Percentiles rank a stretch among this genome's conserved stretches.
phyloP scores from a whole-genome alignment of 2,329 filamentous ascomycete genomes.

The Alternaria consortialis region DNA sequence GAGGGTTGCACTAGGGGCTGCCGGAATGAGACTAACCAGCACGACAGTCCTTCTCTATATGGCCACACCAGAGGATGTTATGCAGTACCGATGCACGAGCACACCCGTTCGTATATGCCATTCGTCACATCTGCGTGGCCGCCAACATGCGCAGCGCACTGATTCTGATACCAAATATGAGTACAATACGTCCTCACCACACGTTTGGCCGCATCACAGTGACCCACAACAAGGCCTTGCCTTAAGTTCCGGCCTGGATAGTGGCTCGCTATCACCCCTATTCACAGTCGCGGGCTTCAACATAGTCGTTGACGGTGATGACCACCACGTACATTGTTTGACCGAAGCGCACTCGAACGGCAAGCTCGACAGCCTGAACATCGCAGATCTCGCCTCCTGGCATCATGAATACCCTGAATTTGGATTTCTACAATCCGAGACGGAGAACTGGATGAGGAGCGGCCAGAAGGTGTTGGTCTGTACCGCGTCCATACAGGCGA shows the following conservation, averaged over 20 bases:
- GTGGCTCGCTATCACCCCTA: constrained; percentile 21
- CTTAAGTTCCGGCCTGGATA: constrained; percentile 17
- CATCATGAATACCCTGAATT: constrained; percentile 46
- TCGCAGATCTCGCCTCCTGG: constrained; percentile 46
- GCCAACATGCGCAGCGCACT: constrained; percentile 30
- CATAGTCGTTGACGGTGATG: constrained; percentile 53
- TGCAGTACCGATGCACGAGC: constrained; percentile 30
- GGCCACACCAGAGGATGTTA: constrained; percentile 48
- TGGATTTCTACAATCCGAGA: constrained; percentile 31
- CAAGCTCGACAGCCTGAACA: constrained; percentile 40
- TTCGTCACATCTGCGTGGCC: constrained; percentile 32
- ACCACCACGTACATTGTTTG: constrained; percentile 51
- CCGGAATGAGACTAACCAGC: constrained; percentile 32
- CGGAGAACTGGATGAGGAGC: constrained; percentile 32
- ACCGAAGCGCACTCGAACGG: constrained; percentile 45
- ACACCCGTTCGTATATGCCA: constrained; percentile 31
- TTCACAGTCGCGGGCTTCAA: constrained; percentile 47
- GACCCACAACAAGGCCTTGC: constrained; percentile 27
- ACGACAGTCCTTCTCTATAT: constrained; percentile 53
- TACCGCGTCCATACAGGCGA: constrained; percentile 54
- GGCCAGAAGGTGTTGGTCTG: constrained; percentile 51
- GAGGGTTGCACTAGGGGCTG: constrained; percentile 22
- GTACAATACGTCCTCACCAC: constrained; percentile 22
- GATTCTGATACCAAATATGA: constrained; percentile 36
- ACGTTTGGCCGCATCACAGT: constrained; percentile 28